Percentiles rank a stretch among this genome's conserved stretches.
Evolutionary conservation across 208 protist species (phyloP).

Genomic region (Trypanosoma conorhini): DNA sequence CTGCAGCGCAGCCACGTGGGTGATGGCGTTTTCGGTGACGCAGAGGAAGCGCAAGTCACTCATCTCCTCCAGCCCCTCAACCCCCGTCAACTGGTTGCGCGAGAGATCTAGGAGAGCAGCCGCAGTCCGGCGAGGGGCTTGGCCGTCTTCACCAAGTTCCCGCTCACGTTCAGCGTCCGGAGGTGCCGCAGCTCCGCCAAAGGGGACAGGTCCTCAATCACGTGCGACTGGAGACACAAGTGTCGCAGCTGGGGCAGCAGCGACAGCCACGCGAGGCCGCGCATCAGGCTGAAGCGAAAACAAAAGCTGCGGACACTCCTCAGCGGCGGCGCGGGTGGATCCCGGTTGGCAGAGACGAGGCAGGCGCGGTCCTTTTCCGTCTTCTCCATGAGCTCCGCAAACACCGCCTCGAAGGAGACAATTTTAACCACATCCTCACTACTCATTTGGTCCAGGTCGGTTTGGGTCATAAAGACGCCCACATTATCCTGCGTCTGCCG

Average conservation of each 20-base stretch:
- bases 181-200: conserved; percentile 54
- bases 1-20: conserved; percentile 40
- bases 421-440: conserved; percentile 8
- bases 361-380: not conserved
- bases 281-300: conserved; percentile 25
- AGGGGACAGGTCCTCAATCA: conserved; percentile 49
- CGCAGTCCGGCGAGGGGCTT: conserved; percentile 42
- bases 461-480: not conserved
- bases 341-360: not conserved
- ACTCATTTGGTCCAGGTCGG: not conserved
- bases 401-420: conserved; percentile 22
- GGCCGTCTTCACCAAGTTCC: conserved; percentile 59
- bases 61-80: conserved; percentile 42
- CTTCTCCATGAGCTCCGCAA: conserved; percentile 13
- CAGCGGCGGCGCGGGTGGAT: not conserved
- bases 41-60: conserved; percentile 71
- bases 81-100: conserved; percentile 66
- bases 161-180: conserved; percentile 61
- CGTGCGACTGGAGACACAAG: conserved; percentile 49
- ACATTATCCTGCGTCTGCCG: not conserved
- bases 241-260: conserved; percentile 40
- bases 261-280: conserved; percentile 30
- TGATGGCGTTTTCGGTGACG: conserved; percentile 86
- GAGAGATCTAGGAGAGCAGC: conserved; percentile 63
- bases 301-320: conserved; percentile 23